phyloP scores from a whole-genome alignment of 1,284 basidiomycete genomes.

The Gomphus bonarii region DNA sequence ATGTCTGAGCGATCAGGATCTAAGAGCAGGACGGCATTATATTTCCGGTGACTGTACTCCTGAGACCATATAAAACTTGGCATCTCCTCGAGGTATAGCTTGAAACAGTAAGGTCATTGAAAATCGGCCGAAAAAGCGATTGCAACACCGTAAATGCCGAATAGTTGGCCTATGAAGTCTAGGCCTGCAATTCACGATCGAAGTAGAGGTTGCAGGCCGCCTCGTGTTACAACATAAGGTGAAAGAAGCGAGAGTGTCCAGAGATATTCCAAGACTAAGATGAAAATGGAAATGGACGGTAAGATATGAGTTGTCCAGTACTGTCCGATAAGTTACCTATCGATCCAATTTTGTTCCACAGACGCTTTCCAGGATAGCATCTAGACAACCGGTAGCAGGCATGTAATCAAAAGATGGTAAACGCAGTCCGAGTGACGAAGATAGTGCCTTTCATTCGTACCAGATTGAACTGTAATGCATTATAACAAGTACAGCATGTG shows the following conservation, averaged over 20 bases:
- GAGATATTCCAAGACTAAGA: neutral
- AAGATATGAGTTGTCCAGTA: too few species aligned
- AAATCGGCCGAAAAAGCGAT: neutral
- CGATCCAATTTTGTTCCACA: neutral
- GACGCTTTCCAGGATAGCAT: neutral
- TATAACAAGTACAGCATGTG: neutral
- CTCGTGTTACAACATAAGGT: neutral
- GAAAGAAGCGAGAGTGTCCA: neutral
- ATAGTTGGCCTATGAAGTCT: neutral
- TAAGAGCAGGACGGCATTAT: neutral
- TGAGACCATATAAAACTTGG: neutral
- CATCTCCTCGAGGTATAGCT: neutral
- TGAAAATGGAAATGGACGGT: neutral
- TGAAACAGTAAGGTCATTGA: too few species aligned
- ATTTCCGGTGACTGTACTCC: too few species aligned
- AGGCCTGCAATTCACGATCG: neutral
- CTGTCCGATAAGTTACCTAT: too few species aligned
- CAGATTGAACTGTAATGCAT: neutral
- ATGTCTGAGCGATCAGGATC: neutral
- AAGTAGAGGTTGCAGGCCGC: neutral
- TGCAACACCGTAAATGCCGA: neutral
- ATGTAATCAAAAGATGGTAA: neutral
- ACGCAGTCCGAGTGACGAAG: neutral
- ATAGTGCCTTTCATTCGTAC: neutral
- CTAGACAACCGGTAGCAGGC: neutral